Conservation (phyloP, 2,329 filamentous ascomycete genomes). For the Botrytis paeoniae region DNA sequence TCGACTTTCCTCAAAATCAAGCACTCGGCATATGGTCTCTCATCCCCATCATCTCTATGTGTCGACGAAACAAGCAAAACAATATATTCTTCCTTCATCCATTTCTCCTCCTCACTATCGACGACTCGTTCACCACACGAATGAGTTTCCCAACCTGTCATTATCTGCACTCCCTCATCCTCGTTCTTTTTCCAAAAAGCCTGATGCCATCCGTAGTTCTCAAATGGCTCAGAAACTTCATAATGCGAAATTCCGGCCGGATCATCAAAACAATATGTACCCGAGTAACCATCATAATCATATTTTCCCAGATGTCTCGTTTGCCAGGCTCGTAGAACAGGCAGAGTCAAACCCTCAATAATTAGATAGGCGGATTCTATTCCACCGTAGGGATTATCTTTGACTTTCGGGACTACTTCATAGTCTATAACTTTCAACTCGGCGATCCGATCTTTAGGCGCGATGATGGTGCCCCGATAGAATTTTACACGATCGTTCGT, state of each 20-base stretch:
- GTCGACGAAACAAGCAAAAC: background rate
- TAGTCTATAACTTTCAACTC: background rate
- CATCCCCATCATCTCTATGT: background rate
- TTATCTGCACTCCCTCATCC: background rate
- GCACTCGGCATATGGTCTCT: background rate
- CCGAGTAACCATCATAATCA: background rate
- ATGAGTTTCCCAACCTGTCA: background rate
- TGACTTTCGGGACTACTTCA: background rate
- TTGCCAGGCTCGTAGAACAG: background rate
- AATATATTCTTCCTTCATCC: background rate
- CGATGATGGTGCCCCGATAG: background rate
- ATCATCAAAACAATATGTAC: background rate
- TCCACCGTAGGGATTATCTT: background rate
- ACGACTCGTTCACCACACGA: background rate
- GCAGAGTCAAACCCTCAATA: background rate
- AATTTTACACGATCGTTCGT: background rate
- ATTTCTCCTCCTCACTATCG: background rate
- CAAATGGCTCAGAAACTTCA: background rate
- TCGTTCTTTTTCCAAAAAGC: background rate
- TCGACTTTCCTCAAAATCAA: background rate
- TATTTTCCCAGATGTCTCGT: background rate
- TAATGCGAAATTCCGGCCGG: background rate
- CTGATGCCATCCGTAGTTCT: background rate
- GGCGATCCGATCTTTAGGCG: background rate
- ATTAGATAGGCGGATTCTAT: background rate